These are phyloP conservation scores for Coemansia erecta DNA, from an alignment of 192 early-diverging fungal species.

Conservation along the genomic window DNA sequence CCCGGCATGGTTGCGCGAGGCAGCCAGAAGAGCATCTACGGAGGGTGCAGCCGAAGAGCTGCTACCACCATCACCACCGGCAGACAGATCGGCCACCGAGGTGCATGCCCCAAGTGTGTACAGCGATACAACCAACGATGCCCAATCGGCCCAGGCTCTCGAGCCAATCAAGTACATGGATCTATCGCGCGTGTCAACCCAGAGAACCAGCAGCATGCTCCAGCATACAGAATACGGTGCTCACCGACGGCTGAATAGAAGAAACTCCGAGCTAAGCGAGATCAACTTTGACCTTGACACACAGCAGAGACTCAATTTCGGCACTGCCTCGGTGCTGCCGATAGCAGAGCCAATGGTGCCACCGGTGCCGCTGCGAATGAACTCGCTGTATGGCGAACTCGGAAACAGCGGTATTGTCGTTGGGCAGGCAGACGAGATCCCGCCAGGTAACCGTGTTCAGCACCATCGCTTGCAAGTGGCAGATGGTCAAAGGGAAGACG, in stretches of 20 bases:
- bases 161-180: constrained; percentile 25
- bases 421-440: constrained; percentile 15
- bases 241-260: background rate
- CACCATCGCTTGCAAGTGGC: background rate
- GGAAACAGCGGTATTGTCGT: constrained; percentile 25
- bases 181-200: constrained; percentile 13
- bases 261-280: constrained; percentile 22
- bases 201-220: background rate
- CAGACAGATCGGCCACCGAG: background rate
- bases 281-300: constrained; percentile 5
- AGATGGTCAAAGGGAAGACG: background rate
- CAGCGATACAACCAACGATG: constrained; percentile 20
- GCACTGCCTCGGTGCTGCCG: background rate
- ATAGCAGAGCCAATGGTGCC: constrained; percentile 29
- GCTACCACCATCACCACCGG: background rate
- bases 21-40: background rate
- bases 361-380: constrained; percentile 27
- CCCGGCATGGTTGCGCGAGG: constrained; percentile 8
- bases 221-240: background rate
- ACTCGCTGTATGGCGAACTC: constrained; percentile 29
- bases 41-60: background rate
- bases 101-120: constrained; percentile 7
- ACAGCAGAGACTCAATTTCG: background rate
- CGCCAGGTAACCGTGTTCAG: constrained; percentile 1
- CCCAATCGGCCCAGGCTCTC: constrained; percentile 11